These are phyloP conservation scores for Candida golubevii DNA, from an alignment of 805 yeast species.

Conservation along the genomic window DNA sequence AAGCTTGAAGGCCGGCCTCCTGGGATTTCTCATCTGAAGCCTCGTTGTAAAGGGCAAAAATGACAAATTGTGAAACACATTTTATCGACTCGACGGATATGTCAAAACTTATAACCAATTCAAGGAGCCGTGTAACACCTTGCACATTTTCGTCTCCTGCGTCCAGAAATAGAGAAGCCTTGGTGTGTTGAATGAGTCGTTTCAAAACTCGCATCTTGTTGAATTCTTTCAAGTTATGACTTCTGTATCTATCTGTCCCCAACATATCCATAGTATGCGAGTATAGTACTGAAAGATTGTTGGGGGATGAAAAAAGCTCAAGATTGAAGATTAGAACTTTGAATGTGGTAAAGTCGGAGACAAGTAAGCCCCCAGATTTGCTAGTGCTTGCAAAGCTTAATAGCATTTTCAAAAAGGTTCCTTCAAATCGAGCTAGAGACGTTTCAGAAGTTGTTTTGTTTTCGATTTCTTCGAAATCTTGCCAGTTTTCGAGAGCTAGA, in stretches of 20 bases:
- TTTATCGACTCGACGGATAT: slow-evolving; percentile 53
- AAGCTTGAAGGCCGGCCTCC: slow-evolving; percentile 30
- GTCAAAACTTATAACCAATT: slow-evolving; percentile 30
- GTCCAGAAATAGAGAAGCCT: slow-evolving; percentile 20
- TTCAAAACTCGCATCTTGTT: slow-evolving; percentile 47
- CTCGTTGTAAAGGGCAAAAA: slow-evolving; percentile 47
- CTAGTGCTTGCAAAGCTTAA: neutral
- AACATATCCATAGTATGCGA: slow-evolving; percentile 57
- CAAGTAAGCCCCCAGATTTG: slow-evolving; percentile 18
- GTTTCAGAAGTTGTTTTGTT: neutral
- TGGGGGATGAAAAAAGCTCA: slow-evolving; percentile 59
- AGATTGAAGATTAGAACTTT: slow-evolving; percentile 46
- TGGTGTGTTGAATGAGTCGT: slow-evolving; percentile 48
- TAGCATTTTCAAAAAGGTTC: slow-evolving; percentile 2
- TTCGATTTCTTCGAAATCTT: neutral
- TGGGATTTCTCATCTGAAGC: slow-evolving; percentile 27
- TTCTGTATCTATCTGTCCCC: slow-evolving; percentile 46
- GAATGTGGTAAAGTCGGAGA: slow-evolving; percentile 55
- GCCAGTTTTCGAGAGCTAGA: slow-evolving; percentile 1
- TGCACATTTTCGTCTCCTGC: slow-evolving; percentile 8
- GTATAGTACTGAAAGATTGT: slow-evolving; percentile 49
- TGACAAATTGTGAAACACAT: slow-evolving; percentile 42
- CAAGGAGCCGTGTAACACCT: slow-evolving; percentile 21
- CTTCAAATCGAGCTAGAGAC: neutral
- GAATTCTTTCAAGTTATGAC: slow-evolving; percentile 50